Conservation (phyloP, 2,329 filamentous ascomycete species). For the Aspergillus sergii region DNA sequence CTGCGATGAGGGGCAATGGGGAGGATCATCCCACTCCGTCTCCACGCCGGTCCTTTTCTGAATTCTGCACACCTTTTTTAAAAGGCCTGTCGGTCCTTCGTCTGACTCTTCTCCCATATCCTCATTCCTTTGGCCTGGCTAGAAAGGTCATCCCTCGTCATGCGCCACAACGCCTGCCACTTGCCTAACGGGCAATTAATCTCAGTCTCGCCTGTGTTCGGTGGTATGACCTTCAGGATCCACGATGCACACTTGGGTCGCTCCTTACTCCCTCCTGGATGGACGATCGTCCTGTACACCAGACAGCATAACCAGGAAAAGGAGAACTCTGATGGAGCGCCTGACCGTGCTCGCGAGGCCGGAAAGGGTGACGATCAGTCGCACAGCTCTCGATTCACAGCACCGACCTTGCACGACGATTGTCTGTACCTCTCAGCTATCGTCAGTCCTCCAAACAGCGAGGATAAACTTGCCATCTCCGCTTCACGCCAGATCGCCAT, state of each 20-base stretch:
- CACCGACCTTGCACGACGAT: conserved; percentile 76
- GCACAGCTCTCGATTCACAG: conserved; percentile 57
- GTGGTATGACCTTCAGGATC: conserved; percentile 86
- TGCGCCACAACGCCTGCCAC: conserved; percentile 46
- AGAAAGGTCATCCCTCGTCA: conserved; percentile 15
- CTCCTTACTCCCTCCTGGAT: conserved; percentile 73
- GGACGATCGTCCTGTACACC: conserved; percentile 85
- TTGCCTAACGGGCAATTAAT: conserved; percentile 87
- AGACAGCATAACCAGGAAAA: conserved; percentile 46
- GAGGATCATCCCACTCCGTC: background rate
- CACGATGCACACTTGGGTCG: conserved; percentile 71
- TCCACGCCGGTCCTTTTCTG: background rate
- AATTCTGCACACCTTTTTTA: background rate
- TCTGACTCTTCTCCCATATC: background rate
- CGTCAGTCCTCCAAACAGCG: conserved; percentile 75
- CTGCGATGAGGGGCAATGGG: background rate
- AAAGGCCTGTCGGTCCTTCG: background rate
- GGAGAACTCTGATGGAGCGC: conserved; percentile 15
- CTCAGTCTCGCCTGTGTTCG: conserved; percentile 82
- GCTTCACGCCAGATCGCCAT: conserved; percentile 89
- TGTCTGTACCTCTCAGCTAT: conserved; percentile 90
- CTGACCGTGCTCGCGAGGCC: conserved; percentile 15
- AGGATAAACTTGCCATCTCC: conserved; percentile 78
- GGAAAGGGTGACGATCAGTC: conserved; percentile 39
- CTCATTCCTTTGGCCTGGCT: background rate